Evolutionary conservation across 192 early-diverging fungal species (phyloP), one percentile per base, ranked within the genome.

Genomic region (Coemansia sp.): DNA sequence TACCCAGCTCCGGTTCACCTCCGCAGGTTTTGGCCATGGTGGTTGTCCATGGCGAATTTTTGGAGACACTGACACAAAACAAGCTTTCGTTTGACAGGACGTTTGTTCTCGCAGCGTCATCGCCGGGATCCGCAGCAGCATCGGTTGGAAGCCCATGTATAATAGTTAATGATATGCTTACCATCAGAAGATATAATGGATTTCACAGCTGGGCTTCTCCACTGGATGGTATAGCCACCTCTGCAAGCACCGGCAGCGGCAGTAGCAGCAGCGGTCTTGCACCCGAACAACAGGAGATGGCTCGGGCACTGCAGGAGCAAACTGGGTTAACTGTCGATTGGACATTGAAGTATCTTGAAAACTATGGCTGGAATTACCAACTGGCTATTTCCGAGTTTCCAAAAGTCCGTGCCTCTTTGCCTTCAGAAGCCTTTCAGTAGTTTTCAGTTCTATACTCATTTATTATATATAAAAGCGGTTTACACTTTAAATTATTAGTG

Each of bases 321-420:
- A 81, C 79, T 9, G 64, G 74, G 0, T 40, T 81, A 48, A 81
- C 72, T 55, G 68, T 61, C 42, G 79, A 76, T 58, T 81, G 79
- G 79, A 81, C 79, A 0, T 37, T 81, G 12, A 76, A 73, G 62
- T 81, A 74, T 57, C 65, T 81, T 43, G 70, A 75, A 44, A 75
- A 64, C 68, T 76, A 72, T 60, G 74, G 74, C 49, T 81, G 79
- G 79, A 76, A 81, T 68, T 76, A 65, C 57, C 79, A 81, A 42
- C 56, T 68, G 46, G 79, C 79, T 9, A 45, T 81, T 60, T 38
- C 79, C 13, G 69, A 75, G 64, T 81, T 81, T 22, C 73, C 73
- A 14, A 70, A 81, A 55, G 65, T 73, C 22, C 74, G 79, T 37
- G 68, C 61, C 14, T 59, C 74, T 10, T 51, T 81, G 57, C 79